Evolutionary conservation across 768 basidiomycete genomes (phyloP), one percentile per base, ranked within the genome.

Genomic region (Pulveroboletus sp.): DNA sequence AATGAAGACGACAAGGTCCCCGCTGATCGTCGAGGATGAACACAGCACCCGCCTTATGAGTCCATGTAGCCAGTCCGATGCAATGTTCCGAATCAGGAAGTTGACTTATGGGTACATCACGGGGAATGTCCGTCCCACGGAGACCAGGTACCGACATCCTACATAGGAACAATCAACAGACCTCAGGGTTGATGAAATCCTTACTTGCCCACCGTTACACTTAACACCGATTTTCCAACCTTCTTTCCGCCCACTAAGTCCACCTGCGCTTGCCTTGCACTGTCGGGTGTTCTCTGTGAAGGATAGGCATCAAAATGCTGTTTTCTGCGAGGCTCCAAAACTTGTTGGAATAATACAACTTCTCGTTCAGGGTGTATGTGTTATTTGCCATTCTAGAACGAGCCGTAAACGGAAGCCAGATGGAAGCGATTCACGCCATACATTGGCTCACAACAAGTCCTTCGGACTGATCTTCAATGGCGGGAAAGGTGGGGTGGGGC

Each of bases 211-310:
- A n/a, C n/a, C n/a, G n/a, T n/a, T n/a, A n/a, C n/a, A n/a, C n/a
- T n/a, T n/a, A n/a, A n/a, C 43, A 98, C 55, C 60, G 98, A 67
- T 66, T 98, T 99, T 3, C 95, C 95, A 2, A 76, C 78, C 10
- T 92, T 90, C 65, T 81, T 83, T 39, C 95, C 85, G 8, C 79
- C 73, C 0, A 77, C 77, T 50, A 97, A 73, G 62, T 95, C 93
- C 14, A 58, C 73, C 57, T 98, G 94, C 1, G 92, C 83, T 52
- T 85, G 75, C 59, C 72, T 75, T 12, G 85, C 82, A 0, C 89
- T 91, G 49, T 93, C 88, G 82, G 81, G 56, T 96, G 97, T 47
- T 88, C 87, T 46, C 83, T 78, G 67, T 80, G 79, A 16, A 94
- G 71, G 40, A 78, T 74, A 55, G 89, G 75, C 62, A 82, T 86